Evolutionary conservation across 2,329 filamentous ascomycete species (phyloP).

Genomic region (Daldinia eschscholtzii): DNA sequence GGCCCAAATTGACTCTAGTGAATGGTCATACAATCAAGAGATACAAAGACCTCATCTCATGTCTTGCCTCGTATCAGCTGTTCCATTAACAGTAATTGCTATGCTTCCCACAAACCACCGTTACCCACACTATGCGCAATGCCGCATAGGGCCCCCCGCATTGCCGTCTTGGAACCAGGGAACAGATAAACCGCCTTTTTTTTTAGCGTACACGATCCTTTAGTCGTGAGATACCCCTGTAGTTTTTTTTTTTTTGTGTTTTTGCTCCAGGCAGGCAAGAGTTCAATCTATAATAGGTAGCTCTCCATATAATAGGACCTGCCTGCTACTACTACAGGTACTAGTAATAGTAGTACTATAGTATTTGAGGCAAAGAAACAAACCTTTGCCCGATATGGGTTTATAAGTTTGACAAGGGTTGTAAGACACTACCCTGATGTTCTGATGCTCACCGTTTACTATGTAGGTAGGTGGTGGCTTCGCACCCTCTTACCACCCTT

Average conservation of each 20-base stretch:
- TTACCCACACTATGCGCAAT: conserved; percentile 33
- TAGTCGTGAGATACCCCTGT: conserved; percentile 28
- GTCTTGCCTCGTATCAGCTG: conserved; percentile 41
- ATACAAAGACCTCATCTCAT: conserved; percentile 5
- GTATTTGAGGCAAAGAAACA: conserved; percentile 1
- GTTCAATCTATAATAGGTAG: conserved; percentile 17
- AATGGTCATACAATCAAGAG: conserved; percentile 8
- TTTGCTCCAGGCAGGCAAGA: conserved; percentile 20
- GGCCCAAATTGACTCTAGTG: conserved; percentile 5
- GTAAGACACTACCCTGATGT: conserved; percentile 37
- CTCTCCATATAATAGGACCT: conserved; percentile 5
- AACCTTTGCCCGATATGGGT: conserved; percentile 27
- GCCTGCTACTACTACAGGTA: background rate
- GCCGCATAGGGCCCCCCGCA: conserved; percentile 40
- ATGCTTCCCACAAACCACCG: conserved; percentile 26
- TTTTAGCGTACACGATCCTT: conserved; percentile 8
- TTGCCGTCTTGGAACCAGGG: conserved; percentile 38
- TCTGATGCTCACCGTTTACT: conserved; percentile 31
- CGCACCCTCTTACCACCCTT: conserved; percentile 45
- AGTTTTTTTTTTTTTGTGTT: conserved; percentile 17
- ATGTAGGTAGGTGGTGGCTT: conserved; percentile 38
- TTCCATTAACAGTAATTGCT: conserved; percentile 29
- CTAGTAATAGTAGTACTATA: background rate
- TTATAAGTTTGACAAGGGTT: conserved; percentile 36
- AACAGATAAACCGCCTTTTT: conserved; percentile 20